A percentile compares a stretch with the other conserved stretches of the same genome.
Evolutionary conservation across 1,139 yeast genomes (phyloP).

Genomic region (Debaryomyces psychrophilus): DNA sequence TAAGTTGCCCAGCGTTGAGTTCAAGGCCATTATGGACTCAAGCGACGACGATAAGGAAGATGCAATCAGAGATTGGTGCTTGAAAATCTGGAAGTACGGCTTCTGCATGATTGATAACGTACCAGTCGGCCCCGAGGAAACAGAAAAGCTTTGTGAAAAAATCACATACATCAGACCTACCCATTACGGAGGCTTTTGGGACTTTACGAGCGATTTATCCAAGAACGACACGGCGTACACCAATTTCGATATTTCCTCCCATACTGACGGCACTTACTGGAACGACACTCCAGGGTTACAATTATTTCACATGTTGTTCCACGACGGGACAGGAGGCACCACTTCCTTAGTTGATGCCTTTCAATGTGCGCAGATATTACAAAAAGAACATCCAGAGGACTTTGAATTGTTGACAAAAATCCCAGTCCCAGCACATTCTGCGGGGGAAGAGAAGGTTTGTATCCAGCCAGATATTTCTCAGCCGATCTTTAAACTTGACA

Average conservation of each 20-base stretch:
- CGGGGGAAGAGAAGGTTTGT: slow-evolving; percentile 72
- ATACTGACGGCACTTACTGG: slow-evolving; percentile 83
- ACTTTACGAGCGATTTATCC: slow-evolving; percentile 72
- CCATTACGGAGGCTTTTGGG: slow-evolving; percentile 85
- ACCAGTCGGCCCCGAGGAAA: slow-evolving; percentile 64
- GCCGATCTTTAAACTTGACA: slow-evolving; percentile 64
- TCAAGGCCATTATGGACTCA: slow-evolving; percentile 46
- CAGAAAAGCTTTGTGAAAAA: slow-evolving; percentile 61
- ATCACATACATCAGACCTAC: slow-evolving; percentile 70
- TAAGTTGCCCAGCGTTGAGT: slow-evolving; percentile 57
- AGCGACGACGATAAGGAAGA: slow-evolving; percentile 36
- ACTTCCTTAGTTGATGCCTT: slow-evolving; percentile 74
- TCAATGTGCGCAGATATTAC: slow-evolving; percentile 58
- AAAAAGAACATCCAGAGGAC: slow-evolving; percentile 53
- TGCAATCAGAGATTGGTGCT: slow-evolving; percentile 62
- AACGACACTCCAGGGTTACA: slow-evolving; percentile 77
- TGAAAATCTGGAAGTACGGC: slow-evolving; percentile 62
- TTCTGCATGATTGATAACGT: slow-evolving; percentile 66
- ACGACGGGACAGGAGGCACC: slow-evolving; percentile 74
- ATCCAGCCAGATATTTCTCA: slow-evolving; percentile 64
- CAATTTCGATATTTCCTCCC: slow-evolving; percentile 65
- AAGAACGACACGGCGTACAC: slow-evolving; percentile 79
- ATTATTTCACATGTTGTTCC: slow-evolving; percentile 66
- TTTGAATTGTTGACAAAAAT: slow-evolving; percentile 55
- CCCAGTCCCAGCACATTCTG: slow-evolving; percentile 74